Conservation (phyloP, 163 green algal genomes). For the Prototheca wickerhamii region DNA sequence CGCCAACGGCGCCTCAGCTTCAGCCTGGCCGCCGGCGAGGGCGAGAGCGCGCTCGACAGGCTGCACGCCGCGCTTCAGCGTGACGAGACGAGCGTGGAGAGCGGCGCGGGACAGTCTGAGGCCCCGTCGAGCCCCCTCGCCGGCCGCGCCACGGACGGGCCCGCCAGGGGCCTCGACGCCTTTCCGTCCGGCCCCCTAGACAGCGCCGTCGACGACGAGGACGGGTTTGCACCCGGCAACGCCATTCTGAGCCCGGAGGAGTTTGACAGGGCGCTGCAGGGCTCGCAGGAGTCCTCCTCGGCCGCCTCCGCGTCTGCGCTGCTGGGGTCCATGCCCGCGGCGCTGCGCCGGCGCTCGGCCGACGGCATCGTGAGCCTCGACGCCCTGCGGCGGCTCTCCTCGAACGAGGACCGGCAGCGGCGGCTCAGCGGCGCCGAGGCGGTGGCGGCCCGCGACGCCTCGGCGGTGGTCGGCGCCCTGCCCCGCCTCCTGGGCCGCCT, state of each 20-base stretch:
- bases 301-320: constrained; percentile 8
- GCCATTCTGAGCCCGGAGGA: constrained; percentile 8
- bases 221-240: background rate
- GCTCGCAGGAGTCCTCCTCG: background rate
- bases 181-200: background rate
- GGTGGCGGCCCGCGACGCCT: background rate
- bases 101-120: background rate
- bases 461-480: constrained; percentile 12
- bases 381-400: constrained; percentile 9
- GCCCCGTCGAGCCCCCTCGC: background rate
- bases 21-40: constrained; percentile 1
- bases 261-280: background rate
- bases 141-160: background rate
- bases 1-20: constrained; percentile 3
- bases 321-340: constrained; percentile 12
- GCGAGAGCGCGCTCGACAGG: background rate
- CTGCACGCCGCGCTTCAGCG: background rate
- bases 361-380: constrained; percentile 23
- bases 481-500: constrained; percentile 17
- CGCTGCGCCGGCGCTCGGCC: constrained; percentile 18
- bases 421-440: constrained; percentile 20
- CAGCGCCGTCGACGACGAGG: background rate
- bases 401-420: constrained; percentile 4
- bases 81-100: background rate
- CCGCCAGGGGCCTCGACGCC: background rate